Evolutionary conservation across 2,329 filamentous ascomycete genomes (phyloP).

Genomic region (Hypoxylon sp.): DNA sequence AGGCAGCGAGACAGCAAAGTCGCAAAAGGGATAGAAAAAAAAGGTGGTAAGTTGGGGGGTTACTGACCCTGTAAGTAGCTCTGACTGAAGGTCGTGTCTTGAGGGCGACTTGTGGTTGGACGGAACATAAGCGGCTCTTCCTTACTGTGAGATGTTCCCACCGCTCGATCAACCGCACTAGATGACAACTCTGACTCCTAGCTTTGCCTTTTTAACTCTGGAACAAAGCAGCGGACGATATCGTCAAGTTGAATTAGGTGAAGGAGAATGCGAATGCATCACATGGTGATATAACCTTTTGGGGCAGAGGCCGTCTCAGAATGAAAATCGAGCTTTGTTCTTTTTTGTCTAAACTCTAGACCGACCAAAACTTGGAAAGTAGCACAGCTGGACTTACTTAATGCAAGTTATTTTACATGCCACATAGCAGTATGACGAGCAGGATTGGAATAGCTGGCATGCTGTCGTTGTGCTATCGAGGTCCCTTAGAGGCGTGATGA

Average conservation of each 20-base stretch:
- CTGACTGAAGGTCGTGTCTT: constrained; percentile 43
- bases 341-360: constrained; percentile 2
- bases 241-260: background rate
- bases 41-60: constrained; percentile 22
- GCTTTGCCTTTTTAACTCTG: background rate
- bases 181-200: constrained; percentile 17
- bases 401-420: no score
- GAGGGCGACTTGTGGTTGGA: constrained; percentile 45
- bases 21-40: no score
- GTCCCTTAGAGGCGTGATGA: constrained; percentile 13
- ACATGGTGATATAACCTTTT: constrained; percentile 3
- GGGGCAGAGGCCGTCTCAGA: constrained; percentile 6
- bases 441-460: background rate
- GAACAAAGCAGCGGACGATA: background rate
- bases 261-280: background rate
- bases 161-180: background rate
- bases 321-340: constrained; percentile 1
- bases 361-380: background rate
- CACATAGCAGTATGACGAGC: background rate
- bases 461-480: background rate
- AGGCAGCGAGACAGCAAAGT: constrained; percentile 19
- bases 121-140: constrained; percentile 33
- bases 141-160: constrained; percentile 13
- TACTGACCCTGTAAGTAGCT: constrained; percentile 41
- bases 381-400: background rate